Evolutionary conservation across 2,329 filamentous ascomycete species (phyloP).

Genomic region (Diaporthe velutina): DNA sequence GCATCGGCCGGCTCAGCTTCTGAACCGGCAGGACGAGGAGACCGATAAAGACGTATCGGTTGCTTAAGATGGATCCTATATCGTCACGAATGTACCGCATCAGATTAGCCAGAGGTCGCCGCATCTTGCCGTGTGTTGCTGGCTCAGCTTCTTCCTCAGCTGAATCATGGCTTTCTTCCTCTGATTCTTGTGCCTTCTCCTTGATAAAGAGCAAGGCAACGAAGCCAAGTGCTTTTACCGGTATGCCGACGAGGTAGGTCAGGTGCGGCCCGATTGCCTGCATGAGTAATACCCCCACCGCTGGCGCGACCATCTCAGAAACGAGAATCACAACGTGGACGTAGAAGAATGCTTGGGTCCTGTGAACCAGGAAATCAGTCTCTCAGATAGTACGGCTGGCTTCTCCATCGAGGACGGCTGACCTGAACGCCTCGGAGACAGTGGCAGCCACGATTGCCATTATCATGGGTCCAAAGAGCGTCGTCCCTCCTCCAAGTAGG

Average conservation of each 20-base stretch:
- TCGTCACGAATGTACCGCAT: slow-evolving; percentile 34
- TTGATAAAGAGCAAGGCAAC: slow-evolving; percentile 29
- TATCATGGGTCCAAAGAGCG: slow-evolving; percentile 34
- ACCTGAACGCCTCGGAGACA: slow-evolving; percentile 30
- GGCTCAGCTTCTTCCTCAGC: background rate
- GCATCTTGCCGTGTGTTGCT: background rate
- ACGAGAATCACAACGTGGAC: slow-evolving; percentile 23
- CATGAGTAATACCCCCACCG: slow-evolving; percentile 31
- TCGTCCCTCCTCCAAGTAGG: slow-evolving; percentile 34
- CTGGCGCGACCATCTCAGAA: slow-evolving; percentile 36
- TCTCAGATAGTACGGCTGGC: background rate
- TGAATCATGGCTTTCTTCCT: background rate
- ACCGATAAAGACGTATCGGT: slow-evolving; percentile 21
- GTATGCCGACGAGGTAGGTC: slow-evolving; percentile 29
- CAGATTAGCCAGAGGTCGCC: slow-evolving; percentile 10
- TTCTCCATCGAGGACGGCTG: background rate
- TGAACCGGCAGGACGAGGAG: slow-evolving; percentile 25
- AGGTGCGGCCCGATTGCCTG: slow-evolving; percentile 29
- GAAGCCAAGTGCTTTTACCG: slow-evolving; percentile 14
- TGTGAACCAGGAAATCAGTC: background rate
- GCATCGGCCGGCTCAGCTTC: slow-evolving; percentile 30
- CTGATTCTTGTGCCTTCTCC: background rate
- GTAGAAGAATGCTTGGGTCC: slow-evolving; percentile 36
- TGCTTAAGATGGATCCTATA: slow-evolving; percentile 25
- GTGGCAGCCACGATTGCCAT: slow-evolving; percentile 36